phyloP scores from a whole-genome alignment of 306 rosid species.

The Corylus heterophylla region DNA sequence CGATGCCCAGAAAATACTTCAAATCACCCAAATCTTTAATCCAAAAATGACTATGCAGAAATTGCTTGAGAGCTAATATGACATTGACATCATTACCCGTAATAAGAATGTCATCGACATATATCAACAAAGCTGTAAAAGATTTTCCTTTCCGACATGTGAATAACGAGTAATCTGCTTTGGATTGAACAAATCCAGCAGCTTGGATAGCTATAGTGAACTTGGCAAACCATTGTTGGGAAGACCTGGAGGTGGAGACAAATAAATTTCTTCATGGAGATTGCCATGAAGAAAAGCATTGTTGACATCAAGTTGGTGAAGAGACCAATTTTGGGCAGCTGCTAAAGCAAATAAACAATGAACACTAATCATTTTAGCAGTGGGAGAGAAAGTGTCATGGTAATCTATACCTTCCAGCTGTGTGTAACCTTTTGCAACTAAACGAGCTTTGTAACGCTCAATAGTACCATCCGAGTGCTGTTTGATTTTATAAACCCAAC shows the following conservation, averaged over 20 bases:
- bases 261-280: too few species aligned
- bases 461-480: not conserved
- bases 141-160: not conserved
- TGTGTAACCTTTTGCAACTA: not conserved
- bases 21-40: too few species aligned
- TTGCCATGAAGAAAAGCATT: not conserved
- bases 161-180: not conserved
- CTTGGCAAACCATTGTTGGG: constrained; percentile 12
- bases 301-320: not conserved
- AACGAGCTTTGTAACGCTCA: not conserved
- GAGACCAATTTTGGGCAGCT: not conserved
- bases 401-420: not conserved
- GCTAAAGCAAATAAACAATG: not conserved
- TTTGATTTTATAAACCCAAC: not conserved
- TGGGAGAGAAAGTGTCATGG: not conserved
- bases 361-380: not conserved
- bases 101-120: too few species aligned
- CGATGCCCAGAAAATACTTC: too few species aligned
- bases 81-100: too few species aligned
- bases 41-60: too few species aligned
- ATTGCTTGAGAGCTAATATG: too few species aligned
- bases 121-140: not conserved
- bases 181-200: not conserved
- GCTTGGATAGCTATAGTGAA: not conserved
- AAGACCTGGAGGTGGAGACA: not conserved